A percentile compares a stretch with the other conserved stretches of the same genome.
Evolutionary conservation across 2,329 filamentous ascomycete species (phyloP).

Genomic region (Colletotrichum sp.): DNA sequence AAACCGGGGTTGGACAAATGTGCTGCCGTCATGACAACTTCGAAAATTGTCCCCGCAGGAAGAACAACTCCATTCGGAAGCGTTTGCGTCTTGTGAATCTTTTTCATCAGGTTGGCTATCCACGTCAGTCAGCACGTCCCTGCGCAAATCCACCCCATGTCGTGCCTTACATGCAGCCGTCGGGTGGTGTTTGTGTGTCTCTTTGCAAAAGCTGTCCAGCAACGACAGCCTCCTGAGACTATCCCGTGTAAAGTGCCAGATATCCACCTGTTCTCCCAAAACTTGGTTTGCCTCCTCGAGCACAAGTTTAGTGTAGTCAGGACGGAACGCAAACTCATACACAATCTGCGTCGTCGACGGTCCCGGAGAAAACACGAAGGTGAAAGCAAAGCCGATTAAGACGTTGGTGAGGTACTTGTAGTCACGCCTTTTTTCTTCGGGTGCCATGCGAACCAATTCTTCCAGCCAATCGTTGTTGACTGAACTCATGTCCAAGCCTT

Average conservation of each 20-base stretch:
- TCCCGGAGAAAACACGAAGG: conserved; percentile 6
- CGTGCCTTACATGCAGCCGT: conserved; percentile 8
- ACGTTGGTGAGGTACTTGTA: conserved; percentile 15
- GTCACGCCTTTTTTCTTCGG: not conserved
- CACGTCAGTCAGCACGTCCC: not conserved
- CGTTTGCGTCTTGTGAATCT: conserved; percentile 12
- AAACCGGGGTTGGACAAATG: conserved; percentile 8
- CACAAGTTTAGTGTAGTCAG: not conserved
- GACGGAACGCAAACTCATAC: conserved; percentile 16
- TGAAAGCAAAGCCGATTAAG: conserved; percentile 14
- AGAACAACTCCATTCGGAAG: conserved; percentile 3
- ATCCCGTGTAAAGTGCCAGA: conserved; percentile 1
- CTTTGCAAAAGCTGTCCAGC: conserved; percentile 17
- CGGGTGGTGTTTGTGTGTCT: conserved; percentile 14
- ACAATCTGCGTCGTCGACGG: conserved; percentile 15
- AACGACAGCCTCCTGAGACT: not conserved
- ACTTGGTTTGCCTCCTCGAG: not conserved
- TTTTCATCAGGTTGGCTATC: conserved; percentile 18
- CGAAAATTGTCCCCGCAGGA: conserved; percentile 2
- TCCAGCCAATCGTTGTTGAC: conserved; percentile 5
- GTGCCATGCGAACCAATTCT: conserved; percentile 8
- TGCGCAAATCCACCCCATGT: not conserved
- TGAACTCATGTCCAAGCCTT: not conserved
- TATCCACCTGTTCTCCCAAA: not conserved
- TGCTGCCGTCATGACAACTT: conserved; percentile 16